phyloP scores from a whole-genome alignment of 2,329 filamentous ascomycete species.

The Pseudopyricularia cyperi region DNA sequence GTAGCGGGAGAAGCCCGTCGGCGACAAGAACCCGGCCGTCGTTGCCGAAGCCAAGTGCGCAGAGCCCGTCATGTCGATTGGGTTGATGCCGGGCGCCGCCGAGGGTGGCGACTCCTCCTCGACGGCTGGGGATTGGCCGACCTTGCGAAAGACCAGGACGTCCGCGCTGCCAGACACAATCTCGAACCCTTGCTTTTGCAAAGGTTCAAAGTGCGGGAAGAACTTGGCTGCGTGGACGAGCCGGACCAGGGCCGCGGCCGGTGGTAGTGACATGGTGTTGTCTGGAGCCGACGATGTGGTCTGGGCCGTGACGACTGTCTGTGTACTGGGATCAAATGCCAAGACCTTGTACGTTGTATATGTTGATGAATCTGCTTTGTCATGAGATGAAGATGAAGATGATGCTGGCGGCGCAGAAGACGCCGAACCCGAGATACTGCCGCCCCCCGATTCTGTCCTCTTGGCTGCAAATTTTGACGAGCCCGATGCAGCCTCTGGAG shows the following conservation, averaged over 20 bases:
- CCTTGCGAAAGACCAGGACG: conserved; percentile 54
- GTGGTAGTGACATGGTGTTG: conserved; percentile 35
- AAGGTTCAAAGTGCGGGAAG: conserved; percentile 45
- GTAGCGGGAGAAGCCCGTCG: conserved; percentile 54
- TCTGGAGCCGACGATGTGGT: conserved; percentile 42
- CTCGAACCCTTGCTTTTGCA: conserved; percentile 51
- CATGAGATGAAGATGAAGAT: background rate
- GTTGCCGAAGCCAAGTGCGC: conserved; percentile 22
- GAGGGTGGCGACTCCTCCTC: background rate
- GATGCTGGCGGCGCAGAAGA: background rate
- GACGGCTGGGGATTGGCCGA: conserved; percentile 10
- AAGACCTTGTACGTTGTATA: conserved; percentile 46
- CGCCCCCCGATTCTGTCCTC: background rate
- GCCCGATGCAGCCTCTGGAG: background rate
- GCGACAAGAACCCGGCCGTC: conserved; percentile 48
- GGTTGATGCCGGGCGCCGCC: conserved; percentile 28
- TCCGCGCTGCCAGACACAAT: conserved; percentile 51
- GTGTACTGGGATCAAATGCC: conserved; percentile 47
- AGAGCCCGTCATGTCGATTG: conserved; percentile 42
- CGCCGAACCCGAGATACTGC: too few species aligned
- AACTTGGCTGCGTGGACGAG: conserved; percentile 53
- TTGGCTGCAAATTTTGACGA: background rate
- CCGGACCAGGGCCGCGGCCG: conserved; percentile 45
- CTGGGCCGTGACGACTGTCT: conserved; percentile 44
- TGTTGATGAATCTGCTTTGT: conserved; percentile 8